Evolutionary conservation across 2,329 filamentous ascomycete species (phyloP).

Genomic region (Aspergillus puulaauensis): DNA sequence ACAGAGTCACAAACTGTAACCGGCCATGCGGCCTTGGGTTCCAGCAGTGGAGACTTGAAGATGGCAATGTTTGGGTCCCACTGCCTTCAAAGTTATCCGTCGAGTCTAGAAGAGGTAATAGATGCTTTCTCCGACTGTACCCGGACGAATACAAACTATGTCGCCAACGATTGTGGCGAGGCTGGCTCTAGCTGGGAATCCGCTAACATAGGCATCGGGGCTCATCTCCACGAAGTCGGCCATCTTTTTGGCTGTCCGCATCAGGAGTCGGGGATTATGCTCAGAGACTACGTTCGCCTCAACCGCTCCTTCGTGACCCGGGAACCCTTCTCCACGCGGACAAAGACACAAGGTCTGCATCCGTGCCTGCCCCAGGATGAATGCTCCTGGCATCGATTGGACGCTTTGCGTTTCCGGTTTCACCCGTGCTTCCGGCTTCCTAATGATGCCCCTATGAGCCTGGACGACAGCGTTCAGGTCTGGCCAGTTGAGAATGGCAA

Average conservation of each 20-base stretch:
- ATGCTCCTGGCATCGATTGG: constrained; percentile 87
- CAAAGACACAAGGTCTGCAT: constrained; percentile 74
- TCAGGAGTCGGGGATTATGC: constrained; percentile 89
- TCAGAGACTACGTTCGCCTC: constrained; percentile 79
- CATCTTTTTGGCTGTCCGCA: constrained; percentile 89
- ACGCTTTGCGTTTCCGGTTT: constrained; percentile 81
- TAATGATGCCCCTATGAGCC: constrained; percentile 63
- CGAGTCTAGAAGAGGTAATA: constrained; percentile 84
- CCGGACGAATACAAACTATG: constrained; percentile 73
- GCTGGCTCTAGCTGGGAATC: constrained; percentile 91
- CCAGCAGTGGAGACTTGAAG: constrained; percentile 68
- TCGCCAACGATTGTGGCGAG: constrained; percentile 84
- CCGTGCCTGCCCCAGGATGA: constrained; percentile 75
- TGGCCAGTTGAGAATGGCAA: constrained; percentile 80
- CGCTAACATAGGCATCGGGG: constrained; percentile 91
- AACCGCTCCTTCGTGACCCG: constrained; percentile 79
- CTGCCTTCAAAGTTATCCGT: constrained; percentile 85
- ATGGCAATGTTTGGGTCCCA: constrained; percentile 92
- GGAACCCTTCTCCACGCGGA: constrained; percentile 84
- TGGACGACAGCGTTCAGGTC: constrained; percentile 77
- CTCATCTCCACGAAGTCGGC: constrained; percentile 86
- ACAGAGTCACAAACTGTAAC: constrained; percentile 65
- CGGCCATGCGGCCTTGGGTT: constrained; percentile 83
- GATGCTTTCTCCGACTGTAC: constrained; percentile 89
- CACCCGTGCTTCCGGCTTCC: constrained; percentile 89